Evolutionary conservation across 2,329 filamentous ascomycete species (phyloP), one percentile per base, ranked within the genome.

Genomic region (Colletotrichum horii): DNA sequence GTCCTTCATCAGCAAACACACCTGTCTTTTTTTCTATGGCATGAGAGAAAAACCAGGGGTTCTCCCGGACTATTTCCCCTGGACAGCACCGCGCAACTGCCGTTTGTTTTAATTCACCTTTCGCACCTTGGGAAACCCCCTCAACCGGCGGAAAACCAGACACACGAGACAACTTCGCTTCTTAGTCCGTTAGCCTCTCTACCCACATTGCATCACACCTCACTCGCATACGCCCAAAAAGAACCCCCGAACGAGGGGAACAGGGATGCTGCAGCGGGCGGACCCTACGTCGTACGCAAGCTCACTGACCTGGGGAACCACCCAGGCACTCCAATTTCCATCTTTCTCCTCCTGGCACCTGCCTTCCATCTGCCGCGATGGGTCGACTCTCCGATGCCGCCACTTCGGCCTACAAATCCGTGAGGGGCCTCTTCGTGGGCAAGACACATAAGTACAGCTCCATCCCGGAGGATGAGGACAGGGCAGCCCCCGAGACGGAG

Each of bases 381-480:
- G 71, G 71, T 62, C 64, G 65, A 68, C 24, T 76, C 43, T 66
- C 75, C 66, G 75, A 76, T 34, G 38, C 66, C 62, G 58, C 65
- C 68, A 65, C 43, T 24, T 73, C 70, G 43, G 74, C 61, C 66
- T 76, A 62, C 32, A 38, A 22, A 14, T 78, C 79, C 34, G 71
- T 81, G 61, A 78, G 67, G 43, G 76, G 67, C 26, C 30, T 77
- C 12, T 58, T 80, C 66, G 69, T 76, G 48, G 71, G 77, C 8
- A 72, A 78, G 5, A 76, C 74, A 34, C 79, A 83, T 77, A 79
- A 78, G 70, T 84, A 84, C 74, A 81, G 78, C 68, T 78, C 81
- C 22, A 75, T 83, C 38, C 79, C 80, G 19, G 71, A 72, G 12
- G 78, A 72, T 3, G 78, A 74, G 26, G 70, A 28, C 12, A 66